Percentiles rank a stretch among this genome's conserved stretches.
Evolutionary conservation across 2,329 filamentous ascomycete genomes (phyloP).

Genomic region (Fusarium armeniacum): DNA sequence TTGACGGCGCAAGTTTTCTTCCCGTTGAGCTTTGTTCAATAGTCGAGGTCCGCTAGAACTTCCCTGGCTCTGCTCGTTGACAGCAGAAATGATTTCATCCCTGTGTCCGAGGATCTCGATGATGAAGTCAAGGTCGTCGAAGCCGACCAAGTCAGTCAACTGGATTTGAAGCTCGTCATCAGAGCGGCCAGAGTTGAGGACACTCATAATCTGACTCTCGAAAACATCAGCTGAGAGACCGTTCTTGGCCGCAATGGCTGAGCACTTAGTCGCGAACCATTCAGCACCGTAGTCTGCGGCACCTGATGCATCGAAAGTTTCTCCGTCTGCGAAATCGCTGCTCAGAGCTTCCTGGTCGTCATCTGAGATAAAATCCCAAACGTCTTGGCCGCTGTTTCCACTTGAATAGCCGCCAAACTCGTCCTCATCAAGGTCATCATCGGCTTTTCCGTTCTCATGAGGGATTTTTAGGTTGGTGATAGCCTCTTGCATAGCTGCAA

Average conservation of each 20-base stretch:
- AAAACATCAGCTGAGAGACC: conserved; percentile 79
- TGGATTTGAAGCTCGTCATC: conserved; percentile 93
- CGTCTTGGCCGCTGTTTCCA: conserved; percentile 79
- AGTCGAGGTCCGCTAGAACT: conserved; percentile 65
- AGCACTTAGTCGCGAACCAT: conserved; percentile 82
- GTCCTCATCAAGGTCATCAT: conserved; percentile 72
- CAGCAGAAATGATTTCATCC: conserved; percentile 71
- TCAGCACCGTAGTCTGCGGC: conserved; percentile 64
- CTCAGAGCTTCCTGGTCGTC: conserved; percentile 75
- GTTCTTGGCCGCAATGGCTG: conserved; percentile 73
- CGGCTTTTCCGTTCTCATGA: conserved; percentile 54
- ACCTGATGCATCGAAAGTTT: conserved; percentile 47
- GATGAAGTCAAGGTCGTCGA: conserved; percentile 92
- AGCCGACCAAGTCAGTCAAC: conserved; percentile 90
- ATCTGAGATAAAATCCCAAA: conserved; percentile 93
- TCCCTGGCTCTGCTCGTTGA: conserved; percentile 54
- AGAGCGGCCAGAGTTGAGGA: conserved; percentile 75
- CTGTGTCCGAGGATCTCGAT: conserved; percentile 89
- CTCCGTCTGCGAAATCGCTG: conserved; percentile 72
- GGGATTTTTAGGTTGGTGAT: conserved; percentile 78
- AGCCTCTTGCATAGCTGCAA: conserved; percentile 87
- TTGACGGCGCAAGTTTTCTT: conserved; percentile 79
- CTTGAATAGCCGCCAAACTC: conserved; percentile 70
- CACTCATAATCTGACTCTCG: conserved; percentile 80
- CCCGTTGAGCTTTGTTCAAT: conserved; percentile 81